Conservation (phyloP, 192 early-diverging fungal genomes). For the Phycomyces blakesleeanus region DNA sequence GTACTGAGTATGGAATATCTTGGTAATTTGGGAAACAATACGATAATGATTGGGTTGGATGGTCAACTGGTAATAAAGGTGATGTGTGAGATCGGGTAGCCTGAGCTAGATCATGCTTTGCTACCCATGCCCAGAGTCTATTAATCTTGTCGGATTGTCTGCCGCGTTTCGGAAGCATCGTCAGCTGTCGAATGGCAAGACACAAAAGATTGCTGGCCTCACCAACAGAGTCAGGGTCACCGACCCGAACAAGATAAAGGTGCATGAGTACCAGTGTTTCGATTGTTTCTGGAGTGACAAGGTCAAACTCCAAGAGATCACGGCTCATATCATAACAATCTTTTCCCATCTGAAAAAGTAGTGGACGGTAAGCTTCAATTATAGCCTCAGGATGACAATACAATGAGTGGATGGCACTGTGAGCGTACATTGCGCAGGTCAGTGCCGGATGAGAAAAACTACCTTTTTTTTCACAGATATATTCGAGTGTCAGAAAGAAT, state of each 20-base stretch:
- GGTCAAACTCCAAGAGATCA: constrained; percentile 28
- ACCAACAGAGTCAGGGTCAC: not conserved
- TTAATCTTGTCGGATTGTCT: not conserved
- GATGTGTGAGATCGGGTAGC: not conserved
- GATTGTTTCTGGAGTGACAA: constrained; percentile 8
- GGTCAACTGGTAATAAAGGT: not conserved
- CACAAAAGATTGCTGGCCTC: constrained; percentile 9
- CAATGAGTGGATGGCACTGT: constrained; percentile 17
- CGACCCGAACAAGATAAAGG: constrained; percentile 6
- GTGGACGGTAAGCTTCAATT: not conserved
- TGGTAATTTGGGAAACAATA: not conserved
- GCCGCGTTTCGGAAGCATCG: not conserved
- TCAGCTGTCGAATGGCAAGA: constrained; percentile 2
- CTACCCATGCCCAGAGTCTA: not conserved
- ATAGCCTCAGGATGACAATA: constrained; percentile 22
- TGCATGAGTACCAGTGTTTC: constrained; percentile 25
- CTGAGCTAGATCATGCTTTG: not conserved
- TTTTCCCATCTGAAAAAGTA: constrained; percentile 1
- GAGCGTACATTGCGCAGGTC: constrained; percentile 20
- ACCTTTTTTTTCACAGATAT: constrained; percentile 1
- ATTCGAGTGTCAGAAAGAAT: not conserved
- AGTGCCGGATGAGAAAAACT: constrained; percentile 5
- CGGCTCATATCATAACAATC: constrained; percentile 17
- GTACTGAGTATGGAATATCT: not conserved
- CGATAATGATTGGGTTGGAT: not conserved